phyloP scores from a whole-genome alignment of 1,284 basidiomycete species.

The Boletellus dicymbophilus region DNA sequence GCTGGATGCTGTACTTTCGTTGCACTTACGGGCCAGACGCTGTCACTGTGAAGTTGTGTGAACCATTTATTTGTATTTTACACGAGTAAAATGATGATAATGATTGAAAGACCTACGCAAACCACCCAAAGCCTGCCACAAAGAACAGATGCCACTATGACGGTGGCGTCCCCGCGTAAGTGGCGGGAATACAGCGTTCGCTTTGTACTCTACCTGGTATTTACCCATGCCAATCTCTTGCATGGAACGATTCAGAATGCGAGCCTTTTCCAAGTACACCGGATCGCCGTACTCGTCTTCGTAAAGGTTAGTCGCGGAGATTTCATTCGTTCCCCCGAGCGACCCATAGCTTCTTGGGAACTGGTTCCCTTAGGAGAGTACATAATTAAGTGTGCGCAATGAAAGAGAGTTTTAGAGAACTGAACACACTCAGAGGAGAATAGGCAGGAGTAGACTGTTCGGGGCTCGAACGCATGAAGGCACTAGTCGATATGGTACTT shows the following conservation, averaged over 20 bases:
- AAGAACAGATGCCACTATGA: conserved; percentile 56
- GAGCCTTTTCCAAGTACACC: conserved; percentile 57
- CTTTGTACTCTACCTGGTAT: conserved; percentile 54
- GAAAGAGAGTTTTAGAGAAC: background rate
- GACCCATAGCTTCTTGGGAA: background rate
- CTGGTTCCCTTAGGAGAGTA: background rate
- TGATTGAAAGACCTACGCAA: conserved; percentile 60
- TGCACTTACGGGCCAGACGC: conserved; percentile 46
- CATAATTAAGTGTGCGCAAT: background rate
- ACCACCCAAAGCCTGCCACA: conserved; percentile 71
- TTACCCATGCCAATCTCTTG: conserved; percentile 68
- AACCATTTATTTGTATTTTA: background rate
- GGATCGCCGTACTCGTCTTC: conserved; percentile 52
- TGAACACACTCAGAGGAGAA: background rate
- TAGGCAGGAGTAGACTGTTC: background rate
- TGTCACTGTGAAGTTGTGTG: conserved; percentile 45
- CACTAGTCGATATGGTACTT: too few species aligned
- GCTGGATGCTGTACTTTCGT: background rate
- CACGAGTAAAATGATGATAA: too few species aligned
- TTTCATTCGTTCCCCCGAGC: background rate
- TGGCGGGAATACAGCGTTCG: background rate
- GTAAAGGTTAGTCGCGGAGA: conserved; percentile 32
- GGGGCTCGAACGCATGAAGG: too few species aligned
- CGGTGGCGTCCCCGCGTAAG: background rate
- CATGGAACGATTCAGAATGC: conserved; percentile 56